Evolutionary conservation across 805 yeast species (phyloP).

Genomic region (Myxozyma kluyveri): DNA sequence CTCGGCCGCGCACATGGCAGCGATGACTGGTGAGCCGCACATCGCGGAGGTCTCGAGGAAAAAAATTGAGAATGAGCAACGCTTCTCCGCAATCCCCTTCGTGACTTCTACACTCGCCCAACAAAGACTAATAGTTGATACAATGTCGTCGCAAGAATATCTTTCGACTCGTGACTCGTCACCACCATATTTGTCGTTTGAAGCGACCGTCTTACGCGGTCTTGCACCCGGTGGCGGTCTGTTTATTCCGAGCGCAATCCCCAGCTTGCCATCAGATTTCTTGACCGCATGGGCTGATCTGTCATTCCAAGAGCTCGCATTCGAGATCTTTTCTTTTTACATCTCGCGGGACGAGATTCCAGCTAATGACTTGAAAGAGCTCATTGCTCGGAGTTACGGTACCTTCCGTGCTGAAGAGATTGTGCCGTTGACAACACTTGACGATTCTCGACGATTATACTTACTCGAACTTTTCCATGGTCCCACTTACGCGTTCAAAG

Average conservation of each 20-base stretch:
- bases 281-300: conserved; percentile 67
- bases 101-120: not conserved
- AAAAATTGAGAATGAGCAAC: too few species aligned
- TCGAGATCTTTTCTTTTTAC: conserved; percentile 77
- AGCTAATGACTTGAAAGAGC: conserved; percentile 57
- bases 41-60: not conserved
- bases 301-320: conserved; percentile 82
- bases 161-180: conserved; percentile 43
- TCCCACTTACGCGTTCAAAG: conserved; percentile 98
- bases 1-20: too few species aligned
- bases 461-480: conserved; percentile 95
- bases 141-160: conserved; percentile 31
- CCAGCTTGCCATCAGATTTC: conserved; percentile 58
- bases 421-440: conserved; percentile 69
- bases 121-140: not conserved
- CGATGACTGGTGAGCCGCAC: not conserved
- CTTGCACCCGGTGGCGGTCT: conserved; percentile 96
- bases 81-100: not conserved
- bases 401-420: conserved; percentile 87
- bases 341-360: conserved; percentile 72
- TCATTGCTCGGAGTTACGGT: conserved; percentile 73
- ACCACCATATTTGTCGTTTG: conserved; percentile 38
- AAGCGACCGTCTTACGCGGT: conserved; percentile 55
- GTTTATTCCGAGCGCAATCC: conserved; percentile 81
- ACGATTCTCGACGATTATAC: conserved; percentile 59